Base-by-base conservation (phyloP, 2,329 filamentous ascomycete species). In the Colletotrichum phormii region DNA sequence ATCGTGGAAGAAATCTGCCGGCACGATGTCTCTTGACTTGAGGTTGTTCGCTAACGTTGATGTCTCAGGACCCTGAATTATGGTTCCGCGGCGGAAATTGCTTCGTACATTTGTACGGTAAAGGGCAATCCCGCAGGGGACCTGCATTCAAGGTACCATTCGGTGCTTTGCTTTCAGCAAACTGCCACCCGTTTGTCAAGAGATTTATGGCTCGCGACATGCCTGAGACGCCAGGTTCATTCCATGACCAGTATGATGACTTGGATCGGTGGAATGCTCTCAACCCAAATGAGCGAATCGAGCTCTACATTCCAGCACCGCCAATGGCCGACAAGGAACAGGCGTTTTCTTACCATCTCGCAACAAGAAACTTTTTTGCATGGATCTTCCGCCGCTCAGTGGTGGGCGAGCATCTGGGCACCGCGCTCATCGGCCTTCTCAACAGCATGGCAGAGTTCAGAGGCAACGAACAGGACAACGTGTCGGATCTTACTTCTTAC, bases 301-400 rank as follows among this genome's bases (percentile, higher is more conserved):
- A 95, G 63, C 83, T 95, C 1, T 94, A 91, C 78, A 90, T 96
- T n/a, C 90, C 93, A 2, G 85, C 92, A 1, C 92, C 93, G 0
- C 78, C 86, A 1, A 81, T 84, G 42, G 81, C 85, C 5, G 86
- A 88, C 60, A 86, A 87, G 75, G 84, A 87, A 4, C 86, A 91
- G 73, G 84, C 88, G 0, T 89, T 90, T 75, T 81, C 85, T 49
- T 92, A 92, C 79, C 91, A 94, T 76, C 79, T 94, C 5, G 89
- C 91, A 1, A 93, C 90, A 3, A 88, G 94, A 15, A 96, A 96
- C 78, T 89, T 95, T 76, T 92, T 95, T 71, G 93, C 94, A 4
- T 95, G 91, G 85, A 80, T 94, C 1, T 88, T 89, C 69, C 85
- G 89, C 3, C 88, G 88, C 72, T 89, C 93, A 0, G 79, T 95